A percentile compares a stretch with the other conserved stretches of the same genome.
phyloP scores from a whole-genome alignment of 2,329 filamentous ascomycete genomes.

The Colletotrichum sp. region DNA sequence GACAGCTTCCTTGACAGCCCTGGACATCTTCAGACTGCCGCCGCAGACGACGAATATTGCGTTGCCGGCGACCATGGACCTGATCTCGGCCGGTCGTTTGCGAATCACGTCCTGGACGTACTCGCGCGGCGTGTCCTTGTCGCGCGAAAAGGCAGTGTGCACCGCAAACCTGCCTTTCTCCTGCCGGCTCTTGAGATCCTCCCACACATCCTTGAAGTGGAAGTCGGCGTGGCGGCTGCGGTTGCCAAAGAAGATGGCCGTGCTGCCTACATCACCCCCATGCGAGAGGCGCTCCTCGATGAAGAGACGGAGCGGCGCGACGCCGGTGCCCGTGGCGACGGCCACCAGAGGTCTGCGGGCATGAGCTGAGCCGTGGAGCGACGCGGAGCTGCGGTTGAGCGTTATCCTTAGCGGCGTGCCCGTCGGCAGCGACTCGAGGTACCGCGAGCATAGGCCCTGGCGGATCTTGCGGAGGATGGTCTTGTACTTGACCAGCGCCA shows the following conservation, averaged over 20 bases:
- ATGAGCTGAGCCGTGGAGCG: slow-evolving; percentile 43
- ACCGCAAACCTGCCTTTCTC: slow-evolving; percentile 26
- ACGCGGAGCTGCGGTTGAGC: slow-evolving; percentile 53
- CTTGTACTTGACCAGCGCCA: slow-evolving; percentile 90
- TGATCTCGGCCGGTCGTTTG: slow-evolving; percentile 42
- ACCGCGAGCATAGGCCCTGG: slow-evolving; percentile 89
- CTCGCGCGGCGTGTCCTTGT: slow-evolving; percentile 49
- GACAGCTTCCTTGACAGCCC: slow-evolving; percentile 57
- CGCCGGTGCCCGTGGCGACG: slow-evolving; percentile 84
- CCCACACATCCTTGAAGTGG: slow-evolving; percentile 84
- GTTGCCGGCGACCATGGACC: slow-evolving; percentile 38
- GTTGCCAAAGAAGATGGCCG: slow-evolving; percentile 83
- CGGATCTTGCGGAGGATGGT: slow-evolving; percentile 86
- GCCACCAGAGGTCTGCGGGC: slow-evolving; percentile 68
- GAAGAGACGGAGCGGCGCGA: slow-evolving; percentile 83
- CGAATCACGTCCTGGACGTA: slow-evolving; percentile 63
- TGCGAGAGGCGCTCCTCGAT: slow-evolving; percentile 71
- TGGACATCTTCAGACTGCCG: slow-evolving; percentile 63
- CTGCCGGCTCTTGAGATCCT: slow-evolving; percentile 17
- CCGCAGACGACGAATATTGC: slow-evolving; percentile 61
- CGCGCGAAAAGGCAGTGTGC: slow-evolving; percentile 54
- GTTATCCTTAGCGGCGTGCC: slow-evolving; percentile 66
- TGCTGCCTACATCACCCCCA: slow-evolving; percentile 20
- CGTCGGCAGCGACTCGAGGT: slow-evolving; percentile 70
- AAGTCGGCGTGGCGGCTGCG: slow-evolving; percentile 78